phyloP scores from a whole-genome alignment of 345 rosid genomes.

The Tarenaya hassleriana region DNA sequence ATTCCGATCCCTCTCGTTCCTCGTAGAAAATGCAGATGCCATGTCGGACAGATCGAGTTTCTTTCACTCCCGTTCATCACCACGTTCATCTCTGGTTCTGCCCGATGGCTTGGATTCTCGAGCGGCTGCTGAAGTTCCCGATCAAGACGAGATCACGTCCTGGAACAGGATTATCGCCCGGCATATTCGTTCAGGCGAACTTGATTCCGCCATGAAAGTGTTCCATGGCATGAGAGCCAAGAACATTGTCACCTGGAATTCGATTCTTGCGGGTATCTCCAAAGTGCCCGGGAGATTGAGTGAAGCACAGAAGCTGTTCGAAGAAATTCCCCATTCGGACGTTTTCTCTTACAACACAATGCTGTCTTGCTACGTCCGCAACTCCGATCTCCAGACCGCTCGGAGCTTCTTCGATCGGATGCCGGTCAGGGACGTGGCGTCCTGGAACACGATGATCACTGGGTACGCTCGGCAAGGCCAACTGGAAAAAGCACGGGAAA shows the following conservation, averaged over 20 bases:
- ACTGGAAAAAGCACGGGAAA: constrained; percentile 44
- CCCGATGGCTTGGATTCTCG: constrained; percentile 16
- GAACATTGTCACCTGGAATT: constrained; percentile 68
- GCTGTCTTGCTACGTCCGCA: constrained; percentile 46
- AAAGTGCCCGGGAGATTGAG: constrained; percentile 38
- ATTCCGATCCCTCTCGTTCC: constrained; percentile 18
- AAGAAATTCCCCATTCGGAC: constrained; percentile 59
- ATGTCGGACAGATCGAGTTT: constrained; percentile 17
- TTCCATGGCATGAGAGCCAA: constrained; percentile 50
- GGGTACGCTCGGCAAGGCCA: constrained; percentile 38
- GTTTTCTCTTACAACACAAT: constrained; percentile 59
- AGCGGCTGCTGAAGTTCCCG: background rate
- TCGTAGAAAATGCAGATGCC: constrained; percentile 22
- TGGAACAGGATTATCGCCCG: constrained; percentile 51
- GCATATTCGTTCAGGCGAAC: constrained; percentile 47
- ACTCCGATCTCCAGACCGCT: constrained; percentile 35
- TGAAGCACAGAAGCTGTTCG: constrained; percentile 54
- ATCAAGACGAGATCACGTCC: constrained; percentile 29
- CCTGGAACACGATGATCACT: constrained; percentile 78
- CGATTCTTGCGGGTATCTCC: constrained; percentile 43
- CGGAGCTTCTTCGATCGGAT: constrained; percentile 41
- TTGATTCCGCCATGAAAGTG: constrained; percentile 51
- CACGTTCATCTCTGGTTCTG: constrained; percentile 18
- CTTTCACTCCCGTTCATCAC: constrained; percentile 13
- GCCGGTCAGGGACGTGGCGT: constrained; percentile 49